A percentile compares a stretch with the other conserved stretches of the same genome.
phyloP scores from a whole-genome alignment of 1,284 basidiomycete species.

The Cryptococcus deneoformans region DNA sequence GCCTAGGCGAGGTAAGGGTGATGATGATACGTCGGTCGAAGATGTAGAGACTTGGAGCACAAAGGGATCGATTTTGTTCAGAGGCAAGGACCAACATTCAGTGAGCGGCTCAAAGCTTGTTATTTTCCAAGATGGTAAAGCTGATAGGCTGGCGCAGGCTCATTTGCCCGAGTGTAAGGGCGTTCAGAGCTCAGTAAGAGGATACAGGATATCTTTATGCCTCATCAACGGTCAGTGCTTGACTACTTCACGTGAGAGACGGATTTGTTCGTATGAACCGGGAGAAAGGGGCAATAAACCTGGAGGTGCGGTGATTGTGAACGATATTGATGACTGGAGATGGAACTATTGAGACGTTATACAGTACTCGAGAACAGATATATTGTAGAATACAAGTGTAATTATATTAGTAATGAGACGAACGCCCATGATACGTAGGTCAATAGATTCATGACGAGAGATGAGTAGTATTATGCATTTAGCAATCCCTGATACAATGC shows the following conservation, averaged over 20 bases:
- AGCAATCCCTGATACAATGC: not conserved
- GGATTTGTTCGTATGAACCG: constrained; percentile 35
- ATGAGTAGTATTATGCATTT: constrained; percentile 8
- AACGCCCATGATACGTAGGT: not conserved
- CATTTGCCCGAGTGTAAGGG: constrained; percentile 25
- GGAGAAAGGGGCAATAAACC: constrained; percentile 30
- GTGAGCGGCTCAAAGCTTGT: constrained; percentile 6
- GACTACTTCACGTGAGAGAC: constrained; percentile 24
- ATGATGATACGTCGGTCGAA: constrained; percentile 11
- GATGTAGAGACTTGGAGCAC: constrained; percentile 20
- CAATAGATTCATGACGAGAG: not conserved
- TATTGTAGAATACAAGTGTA: not conserved
- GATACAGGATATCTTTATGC: constrained; percentile 36
- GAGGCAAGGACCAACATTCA: constrained; percentile 13
- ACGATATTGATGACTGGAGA: constrained; percentile 43
- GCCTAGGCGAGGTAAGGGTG: constrained; percentile 16
- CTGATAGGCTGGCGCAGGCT: constrained; percentile 11
- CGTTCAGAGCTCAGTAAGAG: constrained; percentile 26
- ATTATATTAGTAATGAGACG: not conserved
- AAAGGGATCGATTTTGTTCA: constrained; percentile 18
- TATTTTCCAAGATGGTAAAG: not conserved
- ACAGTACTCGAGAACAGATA: not conserved
- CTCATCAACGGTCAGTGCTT: constrained; percentile 24
- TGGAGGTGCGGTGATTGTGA: constrained; percentile 24
- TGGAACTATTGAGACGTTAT: constrained; percentile 24